These are phyloP conservation scores for Rhipidocladum racemiflorum DNA, from an alignment of 176 grass and related monocot genomes.

Conservation along the genomic window DNA sequence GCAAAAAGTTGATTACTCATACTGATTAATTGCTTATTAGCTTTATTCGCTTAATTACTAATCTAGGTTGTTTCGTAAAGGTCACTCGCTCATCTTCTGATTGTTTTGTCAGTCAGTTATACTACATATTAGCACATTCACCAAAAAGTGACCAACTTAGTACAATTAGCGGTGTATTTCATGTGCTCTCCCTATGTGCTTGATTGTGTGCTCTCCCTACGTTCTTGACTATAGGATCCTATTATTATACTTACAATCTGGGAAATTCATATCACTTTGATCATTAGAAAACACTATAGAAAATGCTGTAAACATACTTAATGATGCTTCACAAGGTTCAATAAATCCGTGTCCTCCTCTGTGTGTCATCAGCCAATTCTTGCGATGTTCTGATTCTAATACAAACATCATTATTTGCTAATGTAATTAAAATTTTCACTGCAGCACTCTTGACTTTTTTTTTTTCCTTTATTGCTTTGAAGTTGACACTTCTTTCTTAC, in stretches of 20 bases:
- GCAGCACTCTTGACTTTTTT: neutral
- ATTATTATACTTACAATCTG: neutral
- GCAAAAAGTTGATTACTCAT: too few species aligned
- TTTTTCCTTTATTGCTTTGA: neutral
- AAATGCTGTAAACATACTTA: neutral
- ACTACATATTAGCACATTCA: neutral
- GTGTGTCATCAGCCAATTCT: neutral
- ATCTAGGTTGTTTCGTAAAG: too few species aligned
- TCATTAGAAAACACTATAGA: neutral
- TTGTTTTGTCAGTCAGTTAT: neutral
- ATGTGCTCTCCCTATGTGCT: neutral
- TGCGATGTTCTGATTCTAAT: neutral
- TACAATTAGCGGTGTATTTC: neutral
- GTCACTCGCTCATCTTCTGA: neutral
- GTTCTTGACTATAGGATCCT: neutral
- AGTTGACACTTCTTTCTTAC: conserved; percentile 21
- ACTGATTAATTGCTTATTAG: too few species aligned
- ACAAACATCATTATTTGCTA: neutral
- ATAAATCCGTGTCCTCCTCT: neutral
- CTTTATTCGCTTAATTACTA: too few species aligned
- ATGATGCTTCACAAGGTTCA: neutral
- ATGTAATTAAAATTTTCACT: neutral
- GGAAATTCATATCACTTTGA: neutral
- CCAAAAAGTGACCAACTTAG: neutral
- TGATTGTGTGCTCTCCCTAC: neutral